A percentile compares a stretch with the other conserved stretches of the same genome.
Evolutionary conservation across 257 asterid species (phyloP).

Genomic region (Solanum corneliomulleri): DNA sequence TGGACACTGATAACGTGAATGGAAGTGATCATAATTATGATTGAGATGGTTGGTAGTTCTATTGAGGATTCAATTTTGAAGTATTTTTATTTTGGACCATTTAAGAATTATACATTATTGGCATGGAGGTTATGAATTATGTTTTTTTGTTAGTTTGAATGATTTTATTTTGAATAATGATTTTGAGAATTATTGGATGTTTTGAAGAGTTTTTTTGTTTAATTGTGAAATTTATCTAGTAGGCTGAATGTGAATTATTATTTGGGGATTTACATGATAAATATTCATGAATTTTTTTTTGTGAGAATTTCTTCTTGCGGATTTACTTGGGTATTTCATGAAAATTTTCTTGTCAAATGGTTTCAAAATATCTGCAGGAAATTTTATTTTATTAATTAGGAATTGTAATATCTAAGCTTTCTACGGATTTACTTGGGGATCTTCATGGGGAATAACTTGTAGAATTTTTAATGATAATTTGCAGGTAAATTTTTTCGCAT

Average conservation of each 20-base stretch:
- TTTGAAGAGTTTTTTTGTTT: background rate
- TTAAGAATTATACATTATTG: no score
- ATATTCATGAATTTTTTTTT: background rate
- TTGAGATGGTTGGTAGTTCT: background rate
- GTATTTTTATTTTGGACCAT: background rate
- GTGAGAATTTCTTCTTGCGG: background rate
- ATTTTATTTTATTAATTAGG: background rate
- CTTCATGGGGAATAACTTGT: background rate
- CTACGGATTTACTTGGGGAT: background rate
- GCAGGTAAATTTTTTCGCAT: no score
- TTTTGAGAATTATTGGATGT: background rate
- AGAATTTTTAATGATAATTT: background rate
- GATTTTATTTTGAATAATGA: background rate
- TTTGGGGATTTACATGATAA: background rate
- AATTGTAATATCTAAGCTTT: background rate
- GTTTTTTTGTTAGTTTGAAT: no score
- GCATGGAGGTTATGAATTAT: no score
- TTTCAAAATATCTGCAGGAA: background rate
- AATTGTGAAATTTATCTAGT: background rate
- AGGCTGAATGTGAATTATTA: background rate
- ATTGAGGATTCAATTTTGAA: background rate
- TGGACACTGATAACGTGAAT: no score
- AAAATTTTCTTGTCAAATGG: background rate
- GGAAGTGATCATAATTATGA: no score
- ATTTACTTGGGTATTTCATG: background rate